Percentiles rank a stretch among this genome's conserved stretches.
These are phyloP conservation scores for Dianthus caryophyllus DNA, from an alignment of 148 eudicot species.

Conservation along the genomic window DNA sequence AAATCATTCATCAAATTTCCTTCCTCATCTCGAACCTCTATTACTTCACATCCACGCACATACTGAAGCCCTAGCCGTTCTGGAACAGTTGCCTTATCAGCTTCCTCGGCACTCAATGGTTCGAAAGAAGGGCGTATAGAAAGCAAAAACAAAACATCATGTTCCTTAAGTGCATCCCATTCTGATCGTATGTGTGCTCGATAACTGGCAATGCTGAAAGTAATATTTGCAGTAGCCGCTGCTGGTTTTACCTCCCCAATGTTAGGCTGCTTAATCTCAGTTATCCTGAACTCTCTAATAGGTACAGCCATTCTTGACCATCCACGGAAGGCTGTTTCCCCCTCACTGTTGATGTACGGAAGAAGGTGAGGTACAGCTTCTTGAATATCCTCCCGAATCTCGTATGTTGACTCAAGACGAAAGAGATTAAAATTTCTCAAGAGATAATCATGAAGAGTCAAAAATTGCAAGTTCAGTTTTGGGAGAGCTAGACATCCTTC, in stretches of 20 bases:
- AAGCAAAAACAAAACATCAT: constrained; percentile 93
- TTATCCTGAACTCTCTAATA: constrained; percentile 64
- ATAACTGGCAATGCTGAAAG: constrained; percentile 87
- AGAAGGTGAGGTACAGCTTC: constrained; percentile 98
- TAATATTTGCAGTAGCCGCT: constrained; percentile 75
- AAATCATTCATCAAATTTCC: constrained; percentile 95
- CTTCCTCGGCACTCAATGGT: constrained; percentile 88
- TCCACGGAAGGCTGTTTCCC: constrained; percentile 95
- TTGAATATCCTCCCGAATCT: constrained; percentile 96
- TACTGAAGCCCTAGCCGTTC: constrained; percentile 88
- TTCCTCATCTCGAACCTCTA: constrained; percentile 93
- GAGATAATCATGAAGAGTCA: constrained; percentile 93
- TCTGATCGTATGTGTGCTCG: constrained; percentile 85
- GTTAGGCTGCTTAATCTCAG: constrained; percentile 92
- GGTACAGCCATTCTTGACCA: constrained; percentile 99
- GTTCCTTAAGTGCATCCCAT: constrained; percentile 95
- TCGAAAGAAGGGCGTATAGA: constrained; percentile 87
- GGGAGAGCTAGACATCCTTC: constrained; percentile 99
- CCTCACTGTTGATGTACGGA: constrained; percentile 78
- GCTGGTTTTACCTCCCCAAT: constrained; percentile 98
- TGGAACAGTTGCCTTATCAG: constrained; percentile 84
- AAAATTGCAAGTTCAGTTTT: constrained; percentile 85
- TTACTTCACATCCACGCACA: constrained; percentile 97
- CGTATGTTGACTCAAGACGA: constrained; percentile 97
- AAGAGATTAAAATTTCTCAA: constrained; percentile 96